phyloP scores from a whole-genome alignment of 2,329 filamentous ascomycete species.

The Fusarium sp. region DNA sequence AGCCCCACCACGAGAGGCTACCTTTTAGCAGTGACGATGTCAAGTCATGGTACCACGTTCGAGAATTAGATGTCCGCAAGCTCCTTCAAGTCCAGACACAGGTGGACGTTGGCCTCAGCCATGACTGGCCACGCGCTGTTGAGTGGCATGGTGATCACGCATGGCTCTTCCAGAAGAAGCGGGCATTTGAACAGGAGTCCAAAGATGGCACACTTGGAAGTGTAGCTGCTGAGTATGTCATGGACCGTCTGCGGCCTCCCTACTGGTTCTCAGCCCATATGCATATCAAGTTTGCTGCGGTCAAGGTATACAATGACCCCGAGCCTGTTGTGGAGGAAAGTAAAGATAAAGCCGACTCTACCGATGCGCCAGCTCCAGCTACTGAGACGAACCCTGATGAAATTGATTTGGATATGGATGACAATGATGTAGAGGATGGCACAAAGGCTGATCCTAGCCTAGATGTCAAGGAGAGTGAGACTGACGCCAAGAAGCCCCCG shows the following conservation, averaged over 20 bases:
- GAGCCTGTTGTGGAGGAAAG: conserved; percentile 41
- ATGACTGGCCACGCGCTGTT: conserved; percentile 92
- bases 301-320: conserved; percentile 67
- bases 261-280: conserved; percentile 96
- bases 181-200: conserved; percentile 81
- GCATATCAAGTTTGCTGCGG: conserved; percentile 87
- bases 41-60: conserved; percentile 87
- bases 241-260: conserved; percentile 83
- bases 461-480: conserved; percentile 8
- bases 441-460: background rate
- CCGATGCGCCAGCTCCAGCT: conserved; percentile 8
- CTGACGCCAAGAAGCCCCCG: conserved; percentile 17
- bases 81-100: conserved; percentile 86
- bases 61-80: conserved; percentile 92
- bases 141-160: conserved; percentile 81
- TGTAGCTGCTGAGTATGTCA: conserved; percentile 80
- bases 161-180: conserved; percentile 79
- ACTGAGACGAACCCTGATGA: conserved; percentile 71
- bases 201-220: conserved; percentile 81
- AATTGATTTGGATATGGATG: conserved; percentile 76
- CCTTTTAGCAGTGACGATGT: conserved; percentile 85
- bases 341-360: conserved; percentile 4
- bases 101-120: conserved; percentile 90
- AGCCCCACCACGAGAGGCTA: conserved; percentile 84
- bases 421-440: conserved; percentile 56